A percentile compares a stretch with the other conserved stretches of the same genome.
Conservation (phyloP, 2,329 filamentous ascomycete species). For the Eutypa lata region DNA sequence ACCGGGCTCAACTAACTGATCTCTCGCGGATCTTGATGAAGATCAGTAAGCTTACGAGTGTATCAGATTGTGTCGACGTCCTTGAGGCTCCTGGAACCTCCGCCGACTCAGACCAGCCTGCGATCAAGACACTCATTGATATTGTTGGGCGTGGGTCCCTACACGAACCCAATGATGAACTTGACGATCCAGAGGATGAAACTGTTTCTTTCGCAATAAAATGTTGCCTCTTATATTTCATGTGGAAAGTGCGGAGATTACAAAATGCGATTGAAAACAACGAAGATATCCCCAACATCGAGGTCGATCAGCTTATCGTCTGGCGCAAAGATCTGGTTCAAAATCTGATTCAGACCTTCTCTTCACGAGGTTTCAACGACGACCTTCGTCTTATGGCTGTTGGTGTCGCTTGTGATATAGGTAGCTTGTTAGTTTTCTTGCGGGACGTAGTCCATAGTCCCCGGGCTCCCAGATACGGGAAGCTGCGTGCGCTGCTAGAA, state of each 20-base stretch:
- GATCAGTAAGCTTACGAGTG: slow-evolving; percentile 74
- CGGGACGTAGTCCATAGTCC: slow-evolving; percentile 48
- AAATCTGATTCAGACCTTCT: slow-evolving; percentile 65
- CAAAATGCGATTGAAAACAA: slow-evolving; percentile 53
- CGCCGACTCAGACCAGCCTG: slow-evolving; percentile 44
- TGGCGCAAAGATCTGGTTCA: slow-evolving; percentile 56
- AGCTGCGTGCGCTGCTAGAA: slow-evolving; percentile 62
- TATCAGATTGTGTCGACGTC: slow-evolving; percentile 72
- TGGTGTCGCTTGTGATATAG: slow-evolving; percentile 76
- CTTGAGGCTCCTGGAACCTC: slow-evolving; percentile 62
- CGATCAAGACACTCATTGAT: slow-evolving; percentile 68
- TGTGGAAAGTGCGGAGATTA: slow-evolving; percentile 78
- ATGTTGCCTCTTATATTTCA: slow-evolving; percentile 81
- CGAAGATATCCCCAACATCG: slow-evolving; percentile 51
- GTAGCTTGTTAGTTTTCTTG: slow-evolving; percentile 74
- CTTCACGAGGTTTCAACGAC: slow-evolving; percentile 68
- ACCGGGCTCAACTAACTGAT: slow-evolving; percentile 61
- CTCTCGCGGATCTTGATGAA: slow-evolving; percentile 73
- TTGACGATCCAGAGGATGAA: slow-evolving; percentile 76
- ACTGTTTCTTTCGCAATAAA: slow-evolving; percentile 74
- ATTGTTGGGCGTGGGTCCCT: slow-evolving; percentile 73
- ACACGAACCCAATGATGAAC: slow-evolving; percentile 64
- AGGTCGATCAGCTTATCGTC: slow-evolving; percentile 58
- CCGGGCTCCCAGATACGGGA: slow-evolving; percentile 46
- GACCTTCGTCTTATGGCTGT: slow-evolving; percentile 74